Percentiles rank a stretch among this genome's conserved stretches.
phyloP scores from a whole-genome alignment of 169 alveolate species.

The Theileria sp. region DNA sequence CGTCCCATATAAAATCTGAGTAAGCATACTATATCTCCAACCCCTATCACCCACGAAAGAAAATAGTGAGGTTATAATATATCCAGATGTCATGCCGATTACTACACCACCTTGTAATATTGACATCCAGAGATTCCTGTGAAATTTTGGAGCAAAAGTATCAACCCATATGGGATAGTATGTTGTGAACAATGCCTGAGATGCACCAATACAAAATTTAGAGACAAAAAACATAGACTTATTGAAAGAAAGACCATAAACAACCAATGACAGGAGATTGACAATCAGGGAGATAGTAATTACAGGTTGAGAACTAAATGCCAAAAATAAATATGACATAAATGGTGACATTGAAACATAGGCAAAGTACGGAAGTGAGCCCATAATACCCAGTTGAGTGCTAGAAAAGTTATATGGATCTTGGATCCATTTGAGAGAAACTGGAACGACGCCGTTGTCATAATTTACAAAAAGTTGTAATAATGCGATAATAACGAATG shows the following conservation, averaged over 20 bases:
- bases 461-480: slow-evolving; percentile 9
- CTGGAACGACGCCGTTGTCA: slow-evolving; percentile 61
- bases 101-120: slow-evolving; percentile 84
- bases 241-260: slow-evolving; percentile 70
- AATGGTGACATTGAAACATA: slow-evolving; percentile 73
- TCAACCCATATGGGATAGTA: slow-evolving; percentile 95
- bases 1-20: slow-evolving; percentile 16
- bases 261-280: slow-evolving; percentile 53
- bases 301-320: slow-evolving; percentile 65
- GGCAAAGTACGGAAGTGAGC: slow-evolving; percentile 79
- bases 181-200: slow-evolving; percentile 88
- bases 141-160: slow-evolving; percentile 86
- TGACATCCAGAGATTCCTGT: slow-evolving; percentile 92
- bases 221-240: slow-evolving; percentile 74
- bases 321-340: slow-evolving; percentile 67
- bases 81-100: slow-evolving; percentile 83
- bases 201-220: slow-evolving; percentile 86
- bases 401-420: slow-evolving; percentile 38
- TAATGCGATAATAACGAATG: neutral
- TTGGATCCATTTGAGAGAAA: slow-evolving; percentile 43
- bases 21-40: slow-evolving; percentile 56
- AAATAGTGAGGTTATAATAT: slow-evolving; percentile 53
- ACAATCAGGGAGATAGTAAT: slow-evolving; percentile 59
- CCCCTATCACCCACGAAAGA: neutral
- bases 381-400: slow-evolving; percentile 63